Conservation (phyloP, 352 stramenopile genomes). For the Phytophthora foliorum region DNA sequence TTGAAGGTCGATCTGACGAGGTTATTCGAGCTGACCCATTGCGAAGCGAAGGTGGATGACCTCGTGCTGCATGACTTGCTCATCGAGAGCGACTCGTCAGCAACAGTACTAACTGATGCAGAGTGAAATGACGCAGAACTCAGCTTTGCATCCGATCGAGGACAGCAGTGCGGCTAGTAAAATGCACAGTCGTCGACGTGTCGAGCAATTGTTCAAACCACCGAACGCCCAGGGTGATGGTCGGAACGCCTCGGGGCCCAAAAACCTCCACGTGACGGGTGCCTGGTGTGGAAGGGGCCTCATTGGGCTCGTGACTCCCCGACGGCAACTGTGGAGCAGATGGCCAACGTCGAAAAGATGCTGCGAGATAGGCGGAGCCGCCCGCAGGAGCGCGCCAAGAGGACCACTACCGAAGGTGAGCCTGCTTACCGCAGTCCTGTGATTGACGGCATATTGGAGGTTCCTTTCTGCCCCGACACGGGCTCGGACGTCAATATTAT, state of each 20-base stretch:
- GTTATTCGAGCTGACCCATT: slow-evolving; percentile 18
- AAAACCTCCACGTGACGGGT: slow-evolving; percentile 1
- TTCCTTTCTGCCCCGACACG: slow-evolving; percentile 6
- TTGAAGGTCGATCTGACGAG: slow-evolving; percentile 20
- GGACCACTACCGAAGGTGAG: slow-evolving; percentile 3
- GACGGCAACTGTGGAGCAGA: slow-evolving; percentile 12
- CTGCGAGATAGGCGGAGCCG: background rate
- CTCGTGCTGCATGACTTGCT: slow-evolving; percentile 23
- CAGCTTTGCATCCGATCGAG: background rate
- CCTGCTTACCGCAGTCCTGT: background rate
- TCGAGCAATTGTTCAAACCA: background rate
- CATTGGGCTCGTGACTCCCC: slow-evolving; percentile 17
- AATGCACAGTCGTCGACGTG: background rate
- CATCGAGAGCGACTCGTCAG: slow-evolving; percentile 11
- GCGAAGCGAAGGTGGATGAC: slow-evolving; percentile 16
- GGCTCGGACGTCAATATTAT: slow-evolving; percentile 20
- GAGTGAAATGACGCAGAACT: slow-evolving; percentile 11
- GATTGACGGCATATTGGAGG: slow-evolving; percentile 5
- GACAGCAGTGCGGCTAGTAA: background rate
- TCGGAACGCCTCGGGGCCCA: no score
- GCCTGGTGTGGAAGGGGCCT: slow-evolving; percentile 11
- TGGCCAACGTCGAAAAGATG: background rate
- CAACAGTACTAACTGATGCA: slow-evolving; percentile 30
- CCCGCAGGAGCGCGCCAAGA: background rate
- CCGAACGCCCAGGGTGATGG: background rate